Conservation (phyloP, 805 yeast genomes). For the Clavispora santaluciae region DNA sequence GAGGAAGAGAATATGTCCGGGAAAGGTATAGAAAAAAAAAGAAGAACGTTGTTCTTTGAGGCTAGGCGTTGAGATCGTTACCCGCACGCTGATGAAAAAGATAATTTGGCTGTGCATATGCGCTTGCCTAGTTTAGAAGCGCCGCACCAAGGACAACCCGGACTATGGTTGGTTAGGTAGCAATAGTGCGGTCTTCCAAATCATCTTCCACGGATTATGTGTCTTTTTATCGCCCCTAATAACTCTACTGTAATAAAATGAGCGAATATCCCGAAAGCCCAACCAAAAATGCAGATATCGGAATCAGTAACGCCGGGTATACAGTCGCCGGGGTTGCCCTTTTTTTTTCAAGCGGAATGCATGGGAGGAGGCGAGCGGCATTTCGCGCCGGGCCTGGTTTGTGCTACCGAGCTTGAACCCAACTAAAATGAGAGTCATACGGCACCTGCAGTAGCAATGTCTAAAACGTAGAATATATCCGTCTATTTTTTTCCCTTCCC, state of each 20-base stretch:
- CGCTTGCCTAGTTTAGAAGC: background rate
- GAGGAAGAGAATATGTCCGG: background rate
- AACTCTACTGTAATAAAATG: too few species aligned
- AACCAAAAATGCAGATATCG: background rate
- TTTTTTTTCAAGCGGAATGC: background rate
- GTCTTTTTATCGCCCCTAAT: too few species aligned
- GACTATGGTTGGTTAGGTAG: too few species aligned
- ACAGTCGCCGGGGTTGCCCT: background rate
- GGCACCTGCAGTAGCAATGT: too few species aligned
- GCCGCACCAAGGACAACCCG: slow-evolving; percentile 1
- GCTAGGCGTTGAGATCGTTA: slow-evolving; percentile 4
- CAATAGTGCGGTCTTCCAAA: too few species aligned
- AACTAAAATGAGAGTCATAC: too few species aligned
- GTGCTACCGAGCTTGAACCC: too few species aligned
- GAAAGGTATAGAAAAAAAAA: slow-evolving; percentile 5
- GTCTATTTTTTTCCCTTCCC: too few species aligned
- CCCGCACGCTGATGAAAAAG: slow-evolving; percentile 18
- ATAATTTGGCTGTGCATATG: slow-evolving; percentile 11
- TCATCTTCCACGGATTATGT: too few species aligned
- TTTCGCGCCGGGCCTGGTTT: background rate
- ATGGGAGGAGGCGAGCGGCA: background rate
- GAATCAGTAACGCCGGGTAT: background rate
- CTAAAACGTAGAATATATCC: too few species aligned
- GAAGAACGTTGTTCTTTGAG: slow-evolving; percentile 1
- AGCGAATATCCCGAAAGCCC: too few species aligned